Conservation (phyloP, 164 flowering plant genomes). For the Umbilicus rupestris region DNA sequence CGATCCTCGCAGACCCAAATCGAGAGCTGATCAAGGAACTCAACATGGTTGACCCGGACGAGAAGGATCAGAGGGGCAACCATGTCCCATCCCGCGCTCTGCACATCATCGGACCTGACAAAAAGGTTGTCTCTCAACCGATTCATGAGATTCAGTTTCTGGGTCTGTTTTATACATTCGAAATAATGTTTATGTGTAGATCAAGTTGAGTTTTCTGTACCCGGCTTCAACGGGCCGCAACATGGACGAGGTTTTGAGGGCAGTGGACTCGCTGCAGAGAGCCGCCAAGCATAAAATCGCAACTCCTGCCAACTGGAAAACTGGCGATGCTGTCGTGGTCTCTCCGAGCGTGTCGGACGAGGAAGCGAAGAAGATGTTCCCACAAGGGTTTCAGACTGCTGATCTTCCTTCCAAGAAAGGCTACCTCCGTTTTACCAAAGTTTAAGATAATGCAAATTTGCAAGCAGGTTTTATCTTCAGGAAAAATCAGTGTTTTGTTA, state of each 20-base stretch:
- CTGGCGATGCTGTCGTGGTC: conserved; percentile 61
- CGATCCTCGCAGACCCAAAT: conserved; percentile 62
- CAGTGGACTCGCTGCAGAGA: conserved; percentile 54
- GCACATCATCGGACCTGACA: conserved; percentile 71
- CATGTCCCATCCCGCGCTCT: conserved; percentile 65
- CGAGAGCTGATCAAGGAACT: conserved; percentile 53
- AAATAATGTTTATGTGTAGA: conserved; percentile 23
- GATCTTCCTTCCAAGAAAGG: conserved; percentile 65
- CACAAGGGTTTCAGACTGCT: conserved; percentile 44
- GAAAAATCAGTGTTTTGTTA: no score
- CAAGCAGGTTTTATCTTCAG: no score
- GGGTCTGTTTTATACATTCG: no score
- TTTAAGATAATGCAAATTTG: no score
- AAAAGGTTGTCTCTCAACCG: conserved; percentile 24
- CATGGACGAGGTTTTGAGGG: conserved; percentile 88
- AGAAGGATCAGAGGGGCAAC: conserved; percentile 50
- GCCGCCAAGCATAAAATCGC: conserved; percentile 61
- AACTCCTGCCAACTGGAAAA: conserved; percentile 79
- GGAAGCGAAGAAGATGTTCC: conserved; percentile 59
- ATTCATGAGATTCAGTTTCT: no score
- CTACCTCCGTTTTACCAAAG: conserved; percentile 64
- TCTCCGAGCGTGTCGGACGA: conserved; percentile 56
- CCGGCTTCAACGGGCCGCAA: conserved; percentile 74
- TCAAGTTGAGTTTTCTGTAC: conserved; percentile 78
- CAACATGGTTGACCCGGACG: conserved; percentile 93